phyloP scores from a whole-genome alignment of 176 grass and related monocot genomes.

The Paspalum notatum region DNA sequence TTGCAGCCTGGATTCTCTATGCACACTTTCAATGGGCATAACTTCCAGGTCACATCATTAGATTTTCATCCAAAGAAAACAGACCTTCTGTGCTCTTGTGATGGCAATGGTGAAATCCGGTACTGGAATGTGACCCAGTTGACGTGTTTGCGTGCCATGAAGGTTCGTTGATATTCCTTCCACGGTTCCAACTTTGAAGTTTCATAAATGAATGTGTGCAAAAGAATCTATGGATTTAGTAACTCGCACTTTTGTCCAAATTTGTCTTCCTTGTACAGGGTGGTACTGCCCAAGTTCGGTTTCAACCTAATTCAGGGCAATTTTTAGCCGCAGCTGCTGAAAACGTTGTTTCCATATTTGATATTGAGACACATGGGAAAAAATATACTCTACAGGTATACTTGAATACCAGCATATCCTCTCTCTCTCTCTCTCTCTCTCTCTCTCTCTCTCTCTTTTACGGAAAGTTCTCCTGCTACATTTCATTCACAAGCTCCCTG shows the following conservation, averaged over 20 bases:
- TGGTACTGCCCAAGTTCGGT: slow-evolving; percentile 88
- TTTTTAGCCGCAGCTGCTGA: slow-evolving; percentile 82
- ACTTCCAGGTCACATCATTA: slow-evolving; percentile 77
- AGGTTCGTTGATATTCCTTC: slow-evolving; percentile 54
- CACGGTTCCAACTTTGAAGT: not conserved
- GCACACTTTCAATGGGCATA: slow-evolving; percentile 74
- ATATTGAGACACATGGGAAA: slow-evolving; percentile 76
- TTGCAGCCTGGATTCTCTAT: slow-evolving; percentile 82
- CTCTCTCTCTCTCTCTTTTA: no score
- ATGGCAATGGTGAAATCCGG: slow-evolving; percentile 87
- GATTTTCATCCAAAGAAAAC: slow-evolving; percentile 99
- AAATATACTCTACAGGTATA: slow-evolving; percentile 75
- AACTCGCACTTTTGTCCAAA: not conserved
- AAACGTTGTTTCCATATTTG: slow-evolving; percentile 75
- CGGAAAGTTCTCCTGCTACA: not conserved
- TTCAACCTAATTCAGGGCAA: slow-evolving; percentile 83
- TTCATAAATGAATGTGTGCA: slow-evolving; percentile 5
- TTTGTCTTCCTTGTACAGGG: slow-evolving; percentile 58
- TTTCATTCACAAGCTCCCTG: not conserved
- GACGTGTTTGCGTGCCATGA: slow-evolving; percentile 46
- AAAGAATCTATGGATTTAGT: slow-evolving; percentile 1
- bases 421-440: no score
- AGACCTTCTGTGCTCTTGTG: slow-evolving; percentile 95
- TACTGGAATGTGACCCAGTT: slow-evolving; percentile 68
- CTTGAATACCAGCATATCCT: slow-evolving; percentile 13